These are phyloP conservation scores for Fusarium algeriense DNA, from an alignment of 2,329 filamentous ascomycete genomes.

Conservation along the genomic window DNA sequence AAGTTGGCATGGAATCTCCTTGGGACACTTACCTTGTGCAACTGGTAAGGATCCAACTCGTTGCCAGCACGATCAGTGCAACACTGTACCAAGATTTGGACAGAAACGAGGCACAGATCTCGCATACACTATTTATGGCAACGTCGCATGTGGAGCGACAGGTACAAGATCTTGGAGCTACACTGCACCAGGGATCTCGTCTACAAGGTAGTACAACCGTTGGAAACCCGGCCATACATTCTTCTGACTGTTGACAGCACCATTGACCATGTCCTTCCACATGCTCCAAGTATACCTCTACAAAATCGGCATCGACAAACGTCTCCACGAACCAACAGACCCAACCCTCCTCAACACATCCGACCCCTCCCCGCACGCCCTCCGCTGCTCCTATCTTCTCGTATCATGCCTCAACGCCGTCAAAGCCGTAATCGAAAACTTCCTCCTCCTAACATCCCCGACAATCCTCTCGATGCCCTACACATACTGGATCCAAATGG, in stretches of 20 bases:
- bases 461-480: constrained; percentile 20
- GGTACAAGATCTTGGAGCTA: background rate
- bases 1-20: background rate
- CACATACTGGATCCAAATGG: constrained; percentile 18
- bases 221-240: too few species aligned
- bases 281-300: constrained; percentile 10
- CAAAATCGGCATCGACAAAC: constrained; percentile 21
- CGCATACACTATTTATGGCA: background rate
- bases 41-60: constrained; percentile 7
- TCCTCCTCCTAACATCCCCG: background rate
- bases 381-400: constrained; percentile 5
- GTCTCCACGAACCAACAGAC: background rate
- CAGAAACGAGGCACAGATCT: background rate
- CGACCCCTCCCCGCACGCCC: background rate
- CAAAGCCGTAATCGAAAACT: constrained; percentile 6
- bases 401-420: constrained; percentile 20
- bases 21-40: constrained; percentile 3
- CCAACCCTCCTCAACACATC: background rate
- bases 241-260: too few species aligned
- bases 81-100: background rate
- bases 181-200: background rate
- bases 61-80: background rate
- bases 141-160: constrained; percentile 14
- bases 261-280: constrained; percentile 9
- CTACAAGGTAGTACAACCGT: background rate